A percentile compares a stretch with the other conserved stretches of the same genome.
phyloP scores from a whole-genome alignment of 345 rosid species.

The Chamaenerion angustifolium region DNA sequence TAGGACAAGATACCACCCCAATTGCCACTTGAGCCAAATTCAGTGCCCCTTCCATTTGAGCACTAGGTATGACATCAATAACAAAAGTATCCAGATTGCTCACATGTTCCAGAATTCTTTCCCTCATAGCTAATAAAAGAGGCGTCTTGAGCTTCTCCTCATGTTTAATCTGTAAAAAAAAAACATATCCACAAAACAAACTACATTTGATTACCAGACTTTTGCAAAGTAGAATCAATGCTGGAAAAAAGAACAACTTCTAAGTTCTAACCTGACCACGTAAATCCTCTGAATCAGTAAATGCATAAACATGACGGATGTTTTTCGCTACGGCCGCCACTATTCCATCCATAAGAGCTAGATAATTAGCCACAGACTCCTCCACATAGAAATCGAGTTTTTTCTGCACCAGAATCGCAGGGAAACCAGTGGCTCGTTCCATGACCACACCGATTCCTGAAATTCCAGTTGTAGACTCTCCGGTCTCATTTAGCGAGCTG shows the following conservation, averaged over 20 bases:
- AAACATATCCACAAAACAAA: slow-evolving; percentile 4
- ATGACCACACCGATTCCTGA: slow-evolving; percentile 87
- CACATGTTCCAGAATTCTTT: slow-evolving; percentile 55
- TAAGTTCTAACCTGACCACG: slow-evolving; percentile 54
- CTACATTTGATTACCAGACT: no score
- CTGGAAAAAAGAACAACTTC: no score
- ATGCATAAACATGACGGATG: slow-evolving; percentile 50
- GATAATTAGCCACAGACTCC: slow-evolving; percentile 67
- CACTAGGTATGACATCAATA: slow-evolving; percentile 40
- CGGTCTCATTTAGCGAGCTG: slow-evolving; percentile 36
- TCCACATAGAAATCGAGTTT: slow-evolving; percentile 77
- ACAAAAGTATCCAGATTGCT: slow-evolving; percentile 52
- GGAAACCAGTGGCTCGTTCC: slow-evolving; percentile 38
- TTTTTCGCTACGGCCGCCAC: slow-evolving; percentile 50
- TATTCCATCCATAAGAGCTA: slow-evolving; percentile 86
- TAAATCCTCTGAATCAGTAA: slow-evolving; percentile 55
- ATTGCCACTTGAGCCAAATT: slow-evolving; percentile 69
- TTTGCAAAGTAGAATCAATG: no score
- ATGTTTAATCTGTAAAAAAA: slow-evolving; percentile 32
- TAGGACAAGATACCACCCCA: slow-evolving; percentile 49
- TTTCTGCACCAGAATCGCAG: slow-evolving; percentile 73
- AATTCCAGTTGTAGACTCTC: slow-evolving; percentile 43
- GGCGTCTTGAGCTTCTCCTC: slow-evolving; percentile 58
- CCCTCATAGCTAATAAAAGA: slow-evolving; percentile 57
- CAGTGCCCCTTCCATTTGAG: slow-evolving; percentile 46